Conservation (phyloP, 768 basidiomycete genomes). For the Leccinum subtestaceum region DNA sequence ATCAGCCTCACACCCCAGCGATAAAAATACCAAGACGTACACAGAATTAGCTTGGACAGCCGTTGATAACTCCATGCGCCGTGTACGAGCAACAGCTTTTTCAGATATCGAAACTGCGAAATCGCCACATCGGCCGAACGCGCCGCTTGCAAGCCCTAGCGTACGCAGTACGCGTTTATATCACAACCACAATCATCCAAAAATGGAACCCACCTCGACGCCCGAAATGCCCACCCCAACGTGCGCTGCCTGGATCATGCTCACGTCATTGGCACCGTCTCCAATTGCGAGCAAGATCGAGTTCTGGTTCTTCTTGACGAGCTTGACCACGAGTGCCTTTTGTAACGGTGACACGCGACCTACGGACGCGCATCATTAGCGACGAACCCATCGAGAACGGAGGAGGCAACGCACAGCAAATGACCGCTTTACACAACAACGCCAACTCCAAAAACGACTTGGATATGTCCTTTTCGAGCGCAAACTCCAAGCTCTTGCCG, state of each 20-base stretch:
- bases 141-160: constrained; percentile 93
- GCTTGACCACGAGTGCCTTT: constrained; percentile 95
- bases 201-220: constrained; percentile 64
- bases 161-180: not conserved
- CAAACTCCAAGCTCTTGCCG: constrained; percentile 91
- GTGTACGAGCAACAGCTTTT: constrained; percentile 93
- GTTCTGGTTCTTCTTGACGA: constrained; percentile 97
- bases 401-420: constrained; percentile 68
- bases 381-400: no score
- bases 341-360: constrained; percentile 97
- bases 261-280: constrained; percentile 97
- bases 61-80: constrained; percentile 99
- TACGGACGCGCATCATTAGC: not conserved
- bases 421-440: constrained; percentile 97
- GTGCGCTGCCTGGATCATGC: constrained; percentile 99
- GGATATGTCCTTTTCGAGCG: constrained; percentile 89
- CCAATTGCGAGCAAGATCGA: constrained; percentile 95
- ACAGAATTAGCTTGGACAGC: constrained; percentile 91
- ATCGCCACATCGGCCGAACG: constrained; percentile 97
- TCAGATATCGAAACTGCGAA: constrained; percentile 93
- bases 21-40: constrained; percentile 45
- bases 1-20: constrained; percentile 11
- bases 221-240: constrained; percentile 98
- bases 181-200: not conserved
- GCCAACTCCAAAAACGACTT: constrained; percentile 92